Base-by-base conservation (phyloP, 352 stramenopile species). In the Albugo laibachii region DNA sequence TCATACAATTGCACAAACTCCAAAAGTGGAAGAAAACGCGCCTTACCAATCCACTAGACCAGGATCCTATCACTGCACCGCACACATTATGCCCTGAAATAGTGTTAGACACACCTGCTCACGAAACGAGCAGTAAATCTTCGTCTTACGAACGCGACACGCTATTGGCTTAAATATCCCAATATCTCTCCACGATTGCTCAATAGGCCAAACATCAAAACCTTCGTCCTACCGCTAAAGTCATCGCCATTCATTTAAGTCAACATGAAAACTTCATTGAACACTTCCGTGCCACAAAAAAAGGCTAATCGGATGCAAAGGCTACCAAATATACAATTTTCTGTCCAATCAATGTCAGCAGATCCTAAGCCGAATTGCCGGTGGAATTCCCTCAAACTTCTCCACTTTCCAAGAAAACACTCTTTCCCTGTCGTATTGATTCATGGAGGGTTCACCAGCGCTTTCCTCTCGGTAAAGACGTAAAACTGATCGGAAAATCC, bases 401-500 rank as follows among this genome's bases (percentile, higher is more conserved):
- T 18, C 13, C 77, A 38, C 35, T 61, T n/a, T 86, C 82, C 49
- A 66, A 71, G 8, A 31, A 31, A 3, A 31, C 24, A 31, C 24
- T 31, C 24, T 31, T 31, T 31, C 8, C 24, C 81, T 69, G 53
- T 51, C 71, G 46, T 85, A 71, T 70, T 68, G 58, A 12, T 46
- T 65, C 39, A 58, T 38, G 45, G 34, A 78, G 62, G 11, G 38
- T 43, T 8, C 65, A 61, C 55, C 61, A 67, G 44, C 60, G 61
- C 37, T 80, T 62, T 24, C 78, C 82, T 0, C 64, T 66, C 70
- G 82, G 72, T 1, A 66, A 80, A 34, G 85, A 84, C 50, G 58
- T 86, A 2, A 79, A 86, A 56, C 79, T 71, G 12, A 55, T 87
- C 0, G 74, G 76, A 11, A 66, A 80, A 50, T 84, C 75, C 36